Base-by-base conservation (phyloP, 148 eudicot genomes). In the Tetragonia tetragonoides region DNA sequence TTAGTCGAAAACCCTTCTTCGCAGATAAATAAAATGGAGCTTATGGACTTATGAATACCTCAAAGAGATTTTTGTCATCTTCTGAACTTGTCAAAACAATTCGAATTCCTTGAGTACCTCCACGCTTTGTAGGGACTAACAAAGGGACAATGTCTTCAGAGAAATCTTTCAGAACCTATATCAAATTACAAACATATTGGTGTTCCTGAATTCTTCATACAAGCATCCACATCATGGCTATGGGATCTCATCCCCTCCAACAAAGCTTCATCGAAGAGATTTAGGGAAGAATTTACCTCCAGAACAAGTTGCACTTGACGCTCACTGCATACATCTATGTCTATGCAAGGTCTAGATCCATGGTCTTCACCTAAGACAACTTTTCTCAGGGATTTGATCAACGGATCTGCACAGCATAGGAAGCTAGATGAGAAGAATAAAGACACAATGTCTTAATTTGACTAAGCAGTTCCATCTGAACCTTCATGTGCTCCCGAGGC, bases 281-380 rank as follows among this genome's bases (percentile, higher is more conserved):
- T 10, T 20, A 46, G 57, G 10, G 39, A 72, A 49, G 21, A 20
- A 44, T 65, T 83, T 81, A 93, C 99, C 89, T 89, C 92, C 37
- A 91, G 75, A 40, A 79, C 87, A 79, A 96, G 98, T 81, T 88
- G 95, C 78, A 88, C 97, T 89, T 96, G 99, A 72, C 92, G 91
- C 75, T 96, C 99, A 81, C 95, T 96, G 83, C 98, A 93, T 51
- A 96, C 91, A 80, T 91, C 93, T 78, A 96, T 83, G 56, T 81
- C 90, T 80, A 91, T 81, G 86, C 87, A 85, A 67, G 98, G 93
- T 80, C 99, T 90, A 34, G 97, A 90, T 68, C 94, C 95, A 83
- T 89, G 88, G 46, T 77, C 71, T 70, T 88, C 93, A 81, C 89
- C 91, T 47, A 84, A 70, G 66, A 93, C 78, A 81, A 96, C 80